A percentile compares a stretch with the other conserved stretches of the same genome.
phyloP scores from a whole-genome alignment of 768 basidiomycete species.

The Leccinum pellstonianum region DNA sequence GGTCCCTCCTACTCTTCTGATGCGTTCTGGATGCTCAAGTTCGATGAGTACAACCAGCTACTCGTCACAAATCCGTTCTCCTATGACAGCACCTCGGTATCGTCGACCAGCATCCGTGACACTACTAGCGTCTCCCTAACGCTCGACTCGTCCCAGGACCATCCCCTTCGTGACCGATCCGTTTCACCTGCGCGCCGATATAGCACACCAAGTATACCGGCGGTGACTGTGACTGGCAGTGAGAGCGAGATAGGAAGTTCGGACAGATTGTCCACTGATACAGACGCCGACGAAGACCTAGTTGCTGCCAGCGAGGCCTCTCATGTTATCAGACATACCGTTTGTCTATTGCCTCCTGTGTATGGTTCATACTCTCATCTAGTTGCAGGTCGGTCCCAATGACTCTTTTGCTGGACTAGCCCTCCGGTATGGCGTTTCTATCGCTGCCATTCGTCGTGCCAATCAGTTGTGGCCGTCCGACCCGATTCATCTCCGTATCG shows the following conservation, averaged over 20 bases:
- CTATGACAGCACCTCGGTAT: conserved; percentile 2
- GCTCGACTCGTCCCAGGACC: conserved; percentile 2
- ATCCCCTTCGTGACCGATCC: conserved; percentile 21
- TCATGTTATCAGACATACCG: conserved; percentile 14
- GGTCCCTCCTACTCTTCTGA: conserved; percentile 11
- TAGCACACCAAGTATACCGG: not conserved
- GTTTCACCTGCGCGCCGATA: conserved; percentile 1
- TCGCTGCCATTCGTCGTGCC: conserved; percentile 78
- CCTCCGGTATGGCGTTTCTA: conserved; percentile 82
- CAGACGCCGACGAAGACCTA: not conserved
- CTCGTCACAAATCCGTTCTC: conserved; percentile 21
- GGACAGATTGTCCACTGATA: not conserved
- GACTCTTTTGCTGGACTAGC: conserved; percentile 89
- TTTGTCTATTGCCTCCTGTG: conserved; percentile 9
- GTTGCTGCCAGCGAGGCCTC: not conserved
- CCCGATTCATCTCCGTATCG: conserved; percentile 81
- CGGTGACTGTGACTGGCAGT: not conserved
- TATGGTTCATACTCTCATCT: not conserved
- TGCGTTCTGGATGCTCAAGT: conserved; percentile 29
- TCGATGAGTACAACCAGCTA: conserved; percentile 24
- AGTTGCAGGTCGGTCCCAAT: conserved; percentile 55
- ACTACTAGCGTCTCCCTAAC: not conserved
- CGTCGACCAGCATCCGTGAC: not conserved
- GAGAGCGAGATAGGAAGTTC: conserved; percentile 2
- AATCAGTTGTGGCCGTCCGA: conserved; percentile 96